A percentile compares a stretch with the other conserved stretches of the same genome.
phyloP scores from a whole-genome alignment of 2,329 filamentous ascomycete genomes.

The Claviceps citrina region DNA sequence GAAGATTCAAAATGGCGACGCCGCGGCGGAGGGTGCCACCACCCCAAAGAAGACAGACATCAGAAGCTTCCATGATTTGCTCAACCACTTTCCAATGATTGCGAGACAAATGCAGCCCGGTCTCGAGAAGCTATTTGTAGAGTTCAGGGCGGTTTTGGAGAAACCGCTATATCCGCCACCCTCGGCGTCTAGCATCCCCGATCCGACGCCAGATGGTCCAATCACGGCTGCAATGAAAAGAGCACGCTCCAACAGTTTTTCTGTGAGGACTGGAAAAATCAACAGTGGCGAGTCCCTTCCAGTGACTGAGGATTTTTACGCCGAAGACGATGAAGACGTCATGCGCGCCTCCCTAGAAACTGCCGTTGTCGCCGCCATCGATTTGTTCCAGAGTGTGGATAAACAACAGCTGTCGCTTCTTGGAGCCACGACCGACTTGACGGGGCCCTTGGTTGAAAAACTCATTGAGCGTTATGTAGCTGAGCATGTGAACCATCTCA shows the following conservation, averaged over 20 bases:
- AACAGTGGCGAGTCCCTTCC: conserved; percentile 24
- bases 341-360: conserved; percentile 83
- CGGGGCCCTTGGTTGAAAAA: conserved; percentile 78
- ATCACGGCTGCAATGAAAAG: conserved; percentile 39
- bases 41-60: conserved; percentile 67
- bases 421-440: conserved; percentile 84
- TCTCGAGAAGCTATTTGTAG: conserved; percentile 73
- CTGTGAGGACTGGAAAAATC: conserved; percentile 17
- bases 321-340: conserved; percentile 80
- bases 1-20: conserved; percentile 21
- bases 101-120: conserved; percentile 90
- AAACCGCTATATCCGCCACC: conserved; percentile 67
- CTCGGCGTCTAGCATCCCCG: conserved; percentile 42
- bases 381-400: conserved; percentile 88
- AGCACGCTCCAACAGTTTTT: conserved; percentile 36
- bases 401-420: conserved; percentile 87
- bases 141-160: conserved; percentile 75
- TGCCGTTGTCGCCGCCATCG: conserved; percentile 82
- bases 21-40: conserved; percentile 28
- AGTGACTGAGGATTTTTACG: conserved; percentile 50
- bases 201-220: conserved; percentile 41
- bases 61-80: conserved; percentile 73
- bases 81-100: conserved; percentile 89
- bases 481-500: conserved; percentile 78
- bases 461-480: conserved; percentile 90